Evolutionary conservation across 805 yeast genomes (phyloP).

Genomic region (Debaryomyces tyrocola): DNA sequence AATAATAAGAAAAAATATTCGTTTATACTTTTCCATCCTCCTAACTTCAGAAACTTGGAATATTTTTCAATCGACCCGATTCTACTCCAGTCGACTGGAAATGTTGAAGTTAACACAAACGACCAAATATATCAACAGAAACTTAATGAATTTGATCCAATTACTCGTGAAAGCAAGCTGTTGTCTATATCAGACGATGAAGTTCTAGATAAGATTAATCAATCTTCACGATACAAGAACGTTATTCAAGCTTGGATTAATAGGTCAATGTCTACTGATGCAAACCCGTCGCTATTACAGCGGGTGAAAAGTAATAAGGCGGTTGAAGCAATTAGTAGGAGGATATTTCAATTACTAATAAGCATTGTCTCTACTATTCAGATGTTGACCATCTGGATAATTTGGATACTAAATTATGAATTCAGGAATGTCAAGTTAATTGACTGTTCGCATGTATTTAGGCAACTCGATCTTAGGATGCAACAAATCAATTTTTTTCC

Average conservation of each 20-base stretch:
- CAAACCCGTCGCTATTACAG: background rate
- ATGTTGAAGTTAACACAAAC: conserved; percentile 4
- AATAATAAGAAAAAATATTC: conserved; percentile 5
- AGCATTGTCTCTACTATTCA: conserved; percentile 15
- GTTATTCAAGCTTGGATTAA: background rate
- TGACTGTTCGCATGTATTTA: conserved; percentile 60
- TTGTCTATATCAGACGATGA: conserved; percentile 25
- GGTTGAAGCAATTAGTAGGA: background rate
- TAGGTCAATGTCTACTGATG: background rate
- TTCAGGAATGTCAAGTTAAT: conserved; percentile 25
- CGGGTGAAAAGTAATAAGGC: background rate
- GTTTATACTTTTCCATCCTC: conserved; percentile 61
- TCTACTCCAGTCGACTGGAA: conserved; percentile 51
- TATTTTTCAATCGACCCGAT: conserved; percentile 78
- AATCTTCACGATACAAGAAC: background rate
- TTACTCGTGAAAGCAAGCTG: background rate
- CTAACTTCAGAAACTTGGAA: conserved; percentile 68
- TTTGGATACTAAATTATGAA: conserved; percentile 27
- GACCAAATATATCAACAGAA: background rate
- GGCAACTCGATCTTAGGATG: conserved; percentile 75
- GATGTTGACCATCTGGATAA: conserved; percentile 14
- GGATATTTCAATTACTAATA: conserved; percentile 8
- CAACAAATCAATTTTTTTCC: conserved; percentile 81
- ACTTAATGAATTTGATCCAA: background rate
- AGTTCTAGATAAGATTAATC: conserved; percentile 33